Evolutionary conservation across 1,139 yeast genomes (phyloP), one percentile per base, ranked within the genome.

Genomic region (Hansenula sp.): DNA sequence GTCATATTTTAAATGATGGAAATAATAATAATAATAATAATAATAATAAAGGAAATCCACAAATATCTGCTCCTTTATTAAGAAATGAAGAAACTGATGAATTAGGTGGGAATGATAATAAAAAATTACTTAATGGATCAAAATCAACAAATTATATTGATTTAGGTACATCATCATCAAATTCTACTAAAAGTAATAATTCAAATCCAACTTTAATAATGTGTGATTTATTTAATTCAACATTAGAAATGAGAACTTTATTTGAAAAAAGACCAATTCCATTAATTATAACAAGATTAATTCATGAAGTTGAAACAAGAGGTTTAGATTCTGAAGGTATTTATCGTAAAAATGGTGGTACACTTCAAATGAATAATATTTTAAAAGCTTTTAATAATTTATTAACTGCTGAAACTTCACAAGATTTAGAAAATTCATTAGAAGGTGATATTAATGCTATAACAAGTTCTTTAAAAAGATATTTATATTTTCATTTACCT

Each of bases 311-410:
- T 37, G 96, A 90, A 62, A 58, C 60, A 33, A 68, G 89, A 47
- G 90, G 95, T 10, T 59, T 86, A 52, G 79, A 72, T 36, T 66
- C 71, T 32, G 97, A 90, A 62, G 98, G 98, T 6, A 75, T 92
- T 31, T 92, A 92, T 65, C 74, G 98, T 53, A 84, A 90, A 49
- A 84, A 95, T 19, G 98, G 97, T 3, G 89, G 92, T 7, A 78
- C 84, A 44, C 78, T 92, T 13, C 87, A 88, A 40, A 78, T 87
- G 48, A 81, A 75, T 42, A 53, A 72, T 56, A 57, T 66, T 62
- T 65, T 68, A 51, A 66, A 64, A 43, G 61, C 64, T 43, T 74
- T 73, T 53, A 57, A 57, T 36, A 45, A 44, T 25, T 32, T 53
- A 18, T 44, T 42, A 39, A 52, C 31, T 58, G 64, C 57, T 46